Conservation (phyloP, 768 basidiomycete species). For the Lactifluus volemus region DNA sequence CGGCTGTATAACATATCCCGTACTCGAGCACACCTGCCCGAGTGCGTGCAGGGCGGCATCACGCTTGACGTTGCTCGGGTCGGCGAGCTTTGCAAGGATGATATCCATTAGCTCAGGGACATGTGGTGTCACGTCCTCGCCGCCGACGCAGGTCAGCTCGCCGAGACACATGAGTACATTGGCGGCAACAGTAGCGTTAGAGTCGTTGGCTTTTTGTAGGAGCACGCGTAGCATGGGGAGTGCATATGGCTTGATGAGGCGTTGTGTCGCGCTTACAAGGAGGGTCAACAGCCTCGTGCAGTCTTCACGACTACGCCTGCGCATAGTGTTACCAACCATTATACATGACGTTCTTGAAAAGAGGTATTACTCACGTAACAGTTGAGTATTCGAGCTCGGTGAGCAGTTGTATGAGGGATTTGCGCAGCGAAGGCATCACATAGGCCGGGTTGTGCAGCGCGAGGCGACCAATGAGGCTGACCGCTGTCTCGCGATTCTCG, state of each 20-base stretch:
- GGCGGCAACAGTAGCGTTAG: conserved; percentile 80
- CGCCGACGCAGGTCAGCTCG: conserved; percentile 86
- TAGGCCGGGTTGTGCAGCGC: conserved; percentile 96
- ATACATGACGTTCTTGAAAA: neutral
- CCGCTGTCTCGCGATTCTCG: conserved; percentile 87
- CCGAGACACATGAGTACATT: conserved; percentile 92
- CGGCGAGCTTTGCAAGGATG: conserved; percentile 82
- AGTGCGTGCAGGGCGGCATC: conserved; percentile 92
- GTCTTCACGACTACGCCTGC: conserved; percentile 80
- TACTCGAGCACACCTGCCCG: conserved; percentile 92
- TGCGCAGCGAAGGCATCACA: conserved; percentile 95
- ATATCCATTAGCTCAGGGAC: conserved; percentile 86
- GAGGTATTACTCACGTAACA: conserved; percentile 49
- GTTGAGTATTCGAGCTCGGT: conserved; percentile 97
- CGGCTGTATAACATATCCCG: conserved; percentile 89
- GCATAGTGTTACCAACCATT: conserved; percentile 6
- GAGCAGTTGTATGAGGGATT: conserved; percentile 89
- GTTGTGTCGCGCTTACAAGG: conserved; percentile 84
- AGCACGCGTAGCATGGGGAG: conserved; percentile 91
- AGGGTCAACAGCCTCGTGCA: conserved; percentile 85
- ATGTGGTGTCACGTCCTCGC: conserved; percentile 79
- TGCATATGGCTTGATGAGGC: conserved; percentile 92
- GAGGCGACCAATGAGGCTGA: conserved; percentile 84
- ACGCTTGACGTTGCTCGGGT: conserved; percentile 79
- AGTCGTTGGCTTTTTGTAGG: conserved; percentile 80